phyloP scores from a whole-genome alignment of 2,329 filamentous ascomycete genomes.

The Exophiala calicioides region DNA sequence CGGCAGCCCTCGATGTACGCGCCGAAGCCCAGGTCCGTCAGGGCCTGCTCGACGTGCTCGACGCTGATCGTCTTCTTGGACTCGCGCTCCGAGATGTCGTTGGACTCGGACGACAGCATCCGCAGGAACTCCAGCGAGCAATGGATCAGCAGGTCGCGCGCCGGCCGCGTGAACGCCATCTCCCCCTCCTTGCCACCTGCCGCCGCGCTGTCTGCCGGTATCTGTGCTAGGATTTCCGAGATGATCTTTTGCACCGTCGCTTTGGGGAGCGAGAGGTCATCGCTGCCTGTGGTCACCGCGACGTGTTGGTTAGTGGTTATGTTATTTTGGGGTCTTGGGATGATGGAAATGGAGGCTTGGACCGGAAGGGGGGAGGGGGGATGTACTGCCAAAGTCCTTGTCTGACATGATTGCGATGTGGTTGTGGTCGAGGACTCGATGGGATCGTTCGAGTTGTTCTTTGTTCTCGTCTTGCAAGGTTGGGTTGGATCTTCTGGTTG shows the following conservation, averaged over 20 bases:
- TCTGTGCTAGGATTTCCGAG: slow-evolving; percentile 76
- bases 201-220: slow-evolving; percentile 17
- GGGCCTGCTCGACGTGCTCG: slow-evolving; percentile 93
- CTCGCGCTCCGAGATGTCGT: slow-evolving; percentile 98
- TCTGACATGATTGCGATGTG: slow-evolving; percentile 50
- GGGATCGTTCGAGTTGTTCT: no score
- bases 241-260: slow-evolving; percentile 82
- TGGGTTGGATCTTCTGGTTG: no score
- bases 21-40: slow-evolving; percentile 87
- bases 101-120: slow-evolving; percentile 95
- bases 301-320: slow-evolving; percentile 6
- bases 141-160: slow-evolving; percentile 91
- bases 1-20: slow-evolving; percentile 89
- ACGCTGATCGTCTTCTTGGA: slow-evolving; percentile 99
- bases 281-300: slow-evolving; percentile 46
- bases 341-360: not conserved
- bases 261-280: slow-evolving; percentile 63
- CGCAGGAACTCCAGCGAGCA: slow-evolving; percentile 99
- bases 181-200: slow-evolving; percentile 56
- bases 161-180: slow-evolving; percentile 79
- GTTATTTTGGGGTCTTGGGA: slow-evolving; percentile 9
- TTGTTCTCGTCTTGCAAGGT: no score
- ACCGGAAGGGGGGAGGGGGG: not conserved
- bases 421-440: no score
- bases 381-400: slow-evolving; percentile 50